Evolutionary conservation across 202 grass and related monocot genomes (phyloP).

Genomic region (Cymbopogon flexuosus): DNA sequence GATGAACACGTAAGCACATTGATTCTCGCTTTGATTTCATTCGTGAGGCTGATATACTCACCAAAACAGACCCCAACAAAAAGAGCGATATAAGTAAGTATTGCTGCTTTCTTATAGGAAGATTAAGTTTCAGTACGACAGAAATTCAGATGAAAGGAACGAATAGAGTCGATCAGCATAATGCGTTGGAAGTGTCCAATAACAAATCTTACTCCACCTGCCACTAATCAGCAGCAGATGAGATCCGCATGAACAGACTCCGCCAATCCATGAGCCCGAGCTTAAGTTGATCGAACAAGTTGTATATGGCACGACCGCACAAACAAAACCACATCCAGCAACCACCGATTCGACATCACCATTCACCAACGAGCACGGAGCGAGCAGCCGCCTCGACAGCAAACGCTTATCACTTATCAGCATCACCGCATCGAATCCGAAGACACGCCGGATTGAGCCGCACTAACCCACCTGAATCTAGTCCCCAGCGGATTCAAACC

Average conservation of each 20-base stretch:
- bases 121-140: neutral
- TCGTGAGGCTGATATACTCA: neutral
- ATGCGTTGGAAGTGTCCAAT: neutral
- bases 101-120: neutral
- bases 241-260: neutral
- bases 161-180: neutral
- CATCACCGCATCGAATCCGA: neutral
- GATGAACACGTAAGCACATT: neutral
- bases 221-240: neutral
- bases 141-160: neutral
- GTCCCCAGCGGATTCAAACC: constrained; percentile 3
- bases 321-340: neutral
- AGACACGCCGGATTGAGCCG: neutral
- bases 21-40: neutral
- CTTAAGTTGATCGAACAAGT: neutral
- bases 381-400: neutral
- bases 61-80: neutral
- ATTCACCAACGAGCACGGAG: neutral
- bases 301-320: neutral
- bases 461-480: constrained; percentile 1
- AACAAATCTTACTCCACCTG: neutral
- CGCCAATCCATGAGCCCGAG: neutral
- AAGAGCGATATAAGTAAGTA: neutral
- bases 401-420: neutral
- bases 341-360: neutral